Evolutionary conservation across 2,329 filamentous ascomycete genomes (phyloP).

Genomic region (Ilyonectria destructans): DNA sequence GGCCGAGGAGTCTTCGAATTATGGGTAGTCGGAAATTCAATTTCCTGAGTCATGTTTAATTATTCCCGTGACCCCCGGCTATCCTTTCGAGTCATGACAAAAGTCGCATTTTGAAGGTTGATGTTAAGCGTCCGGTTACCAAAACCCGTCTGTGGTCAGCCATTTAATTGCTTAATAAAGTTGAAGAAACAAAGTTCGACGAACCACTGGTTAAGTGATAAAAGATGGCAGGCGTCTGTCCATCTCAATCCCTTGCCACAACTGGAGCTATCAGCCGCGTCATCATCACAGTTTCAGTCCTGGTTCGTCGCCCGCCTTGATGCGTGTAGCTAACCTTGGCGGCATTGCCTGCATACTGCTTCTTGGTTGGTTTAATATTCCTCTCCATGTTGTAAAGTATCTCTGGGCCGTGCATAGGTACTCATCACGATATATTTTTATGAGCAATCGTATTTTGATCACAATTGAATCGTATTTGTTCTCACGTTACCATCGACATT

Average conservation of each 20-base stretch:
- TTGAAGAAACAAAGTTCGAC: neutral
- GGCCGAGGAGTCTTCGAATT: neutral
- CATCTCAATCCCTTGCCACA: neutral
- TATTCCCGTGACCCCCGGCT: constrained; percentile 17
- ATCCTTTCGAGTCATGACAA: neutral
- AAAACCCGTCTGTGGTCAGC: neutral
- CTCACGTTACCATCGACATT: too few relatives aligned
- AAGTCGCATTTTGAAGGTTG: neutral
- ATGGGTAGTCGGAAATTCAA: constrained; percentile 20
- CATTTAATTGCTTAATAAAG: neutral
- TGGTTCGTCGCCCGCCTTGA: neutral
- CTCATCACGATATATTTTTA: too few relatives aligned
- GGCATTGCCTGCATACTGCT: neutral
- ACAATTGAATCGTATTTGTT: too few relatives aligned
- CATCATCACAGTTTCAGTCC: neutral
- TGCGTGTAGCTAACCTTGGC: neutral
- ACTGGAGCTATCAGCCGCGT: neutral
- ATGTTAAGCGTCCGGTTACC: constrained; percentile 12
- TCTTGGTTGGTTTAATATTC: neutral
- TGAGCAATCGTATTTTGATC: too few relatives aligned
- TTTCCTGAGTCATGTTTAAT: neutral
- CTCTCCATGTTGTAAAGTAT: too few relatives aligned
- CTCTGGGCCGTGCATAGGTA: too few relatives aligned
- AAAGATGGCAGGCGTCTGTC: neutral
- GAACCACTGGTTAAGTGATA: neutral